These are phyloP conservation scores for Plasmodium sp. DNA, from an alignment of 169 alveolate genomes.

Conservation along the genomic window DNA sequence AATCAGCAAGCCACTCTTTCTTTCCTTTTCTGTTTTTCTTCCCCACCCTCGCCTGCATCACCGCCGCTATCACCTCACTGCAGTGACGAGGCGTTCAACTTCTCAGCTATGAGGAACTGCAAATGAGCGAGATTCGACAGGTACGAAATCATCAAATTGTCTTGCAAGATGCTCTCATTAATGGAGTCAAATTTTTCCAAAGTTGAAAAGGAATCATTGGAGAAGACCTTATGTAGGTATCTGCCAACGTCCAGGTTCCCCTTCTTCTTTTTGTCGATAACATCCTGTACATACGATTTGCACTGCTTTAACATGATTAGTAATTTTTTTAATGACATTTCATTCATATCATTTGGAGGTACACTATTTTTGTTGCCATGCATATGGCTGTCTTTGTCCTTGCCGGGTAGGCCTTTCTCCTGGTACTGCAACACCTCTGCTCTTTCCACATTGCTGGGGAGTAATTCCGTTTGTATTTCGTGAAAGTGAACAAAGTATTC, in stretches of 20 bases:
- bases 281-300: constrained; percentile 77
- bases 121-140: constrained; percentile 84
- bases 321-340: constrained; percentile 68
- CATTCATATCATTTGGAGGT: constrained; percentile 57
- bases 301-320: constrained; percentile 74
- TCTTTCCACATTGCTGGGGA: constrained; percentile 75
- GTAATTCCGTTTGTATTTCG: constrained; percentile 88
- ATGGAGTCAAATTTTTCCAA: constrained; percentile 85
- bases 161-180: constrained; percentile 89
- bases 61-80: neutral
- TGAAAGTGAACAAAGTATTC: constrained; percentile 91
- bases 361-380: constrained; percentile 31
- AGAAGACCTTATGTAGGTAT: constrained; percentile 83
- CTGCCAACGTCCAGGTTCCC: constrained; percentile 89
- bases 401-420: constrained; percentile 2
- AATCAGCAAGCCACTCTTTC: neutral
- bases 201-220: constrained; percentile 81
- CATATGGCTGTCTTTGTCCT: constrained; percentile 20
- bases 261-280: constrained; percentile 70
- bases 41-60: neutral
- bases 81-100: constrained; percentile 86
- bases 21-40: constrained; percentile 39
- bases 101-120: constrained; percentile 90
- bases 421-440: constrained; percentile 16
- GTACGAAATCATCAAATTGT: constrained; percentile 87